Base-by-base conservation (phyloP, 1,284 basidiomycete genomes). In the Ganoderma multipileum region DNA sequence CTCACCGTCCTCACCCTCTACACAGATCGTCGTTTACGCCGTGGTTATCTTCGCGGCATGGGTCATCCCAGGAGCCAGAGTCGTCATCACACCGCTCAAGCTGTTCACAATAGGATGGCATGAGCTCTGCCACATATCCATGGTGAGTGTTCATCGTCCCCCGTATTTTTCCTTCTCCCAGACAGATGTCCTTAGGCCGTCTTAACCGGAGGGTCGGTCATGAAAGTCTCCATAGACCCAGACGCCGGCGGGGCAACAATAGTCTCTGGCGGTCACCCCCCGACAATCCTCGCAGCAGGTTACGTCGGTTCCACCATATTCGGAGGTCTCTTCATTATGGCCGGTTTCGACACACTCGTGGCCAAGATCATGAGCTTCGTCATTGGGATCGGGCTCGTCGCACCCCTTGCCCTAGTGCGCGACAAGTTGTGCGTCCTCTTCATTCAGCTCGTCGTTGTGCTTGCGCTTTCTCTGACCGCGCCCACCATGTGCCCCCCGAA, bases 71-170 rank as follows among this genome's bases (percentile, higher is more conserved):
- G 87, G 90, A 67, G 88, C 90, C 47, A 85, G 92, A 65, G 86
- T 88, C 72, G 74, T 92, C 79, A 93, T 94, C 75, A 93, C 88
- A 75, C 93, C 93, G 8, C 83, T 95, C 73, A 95, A 95, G 78
- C 82, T 95, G 33, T 91, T 95, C 76, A 92, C 92, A 63, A 94
- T 95, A 71, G 93, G 93, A 50, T 92, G 88, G 87, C 93, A 95
- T 76, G 93, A 95, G 76, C 82, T 94, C n/a, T 95, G 91, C 76
- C 93, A 95, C 78, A 91, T 94, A 77, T 83, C 85, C 65, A 86
- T 88, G 61, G 93, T 94, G 73, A 68, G 90, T 82, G 64, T 50
- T 12, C 26, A 42, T 28, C 68, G 59, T 52, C 66, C 47, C 54
- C 50, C 63, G 20, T 61, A 39, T n/a, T 66, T 28, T 57, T n/a